Evolutionary conservation across 129 eudicot genomes (phyloP).

Genomic region (Ambrosia artemisiifolia): DNA sequence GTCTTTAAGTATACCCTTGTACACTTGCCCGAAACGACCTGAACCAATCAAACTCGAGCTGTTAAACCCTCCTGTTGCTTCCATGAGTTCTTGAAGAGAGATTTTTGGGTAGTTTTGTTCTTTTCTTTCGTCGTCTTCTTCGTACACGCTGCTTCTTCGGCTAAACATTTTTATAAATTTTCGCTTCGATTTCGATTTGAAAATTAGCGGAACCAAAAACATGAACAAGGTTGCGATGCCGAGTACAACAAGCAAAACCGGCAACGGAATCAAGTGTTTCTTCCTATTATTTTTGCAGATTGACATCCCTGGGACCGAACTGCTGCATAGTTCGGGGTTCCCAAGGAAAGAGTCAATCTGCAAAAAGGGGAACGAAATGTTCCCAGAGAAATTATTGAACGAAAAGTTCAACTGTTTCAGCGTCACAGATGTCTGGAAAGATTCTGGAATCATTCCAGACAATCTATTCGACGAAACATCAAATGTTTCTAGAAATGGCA

Average conservation of each 20-base stretch:
- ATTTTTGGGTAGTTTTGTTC: slow-evolving; percentile 53
- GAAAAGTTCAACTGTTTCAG: slow-evolving; percentile 53
- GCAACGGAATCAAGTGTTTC: slow-evolving; percentile 28
- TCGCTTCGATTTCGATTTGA: slow-evolving; percentile 35
- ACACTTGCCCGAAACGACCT: slow-evolving; percentile 71
- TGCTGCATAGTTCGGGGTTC: slow-evolving; percentile 63
- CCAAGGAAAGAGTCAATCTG: slow-evolving; percentile 58
- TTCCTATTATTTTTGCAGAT: slow-evolving; percentile 32
- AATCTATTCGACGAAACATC: slow-evolving; percentile 62
- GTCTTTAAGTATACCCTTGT: slow-evolving; percentile 65
- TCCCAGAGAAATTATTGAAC: slow-evolving; percentile 65
- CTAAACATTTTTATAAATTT: slow-evolving; percentile 32
- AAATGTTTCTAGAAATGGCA: slow-evolving; percentile 55
- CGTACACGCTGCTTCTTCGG: slow-evolving; percentile 16
- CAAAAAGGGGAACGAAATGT: slow-evolving; percentile 40
- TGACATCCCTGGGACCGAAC: slow-evolving; percentile 48
- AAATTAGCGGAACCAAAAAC: slow-evolving; percentile 32
- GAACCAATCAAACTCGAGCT: slow-evolving; percentile 60
- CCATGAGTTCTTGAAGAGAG: slow-evolving; percentile 54
- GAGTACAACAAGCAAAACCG: slow-evolving; percentile 48
- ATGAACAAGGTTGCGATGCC: slow-evolving; percentile 42
- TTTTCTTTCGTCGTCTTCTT: slow-evolving; percentile 29
- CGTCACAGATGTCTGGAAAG: slow-evolving; percentile 53
- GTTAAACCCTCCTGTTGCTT: slow-evolving; percentile 72
- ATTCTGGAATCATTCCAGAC: slow-evolving; percentile 53